Evolutionary conservation across 495 filamentous ascomycete genomes (phyloP), one percentile per base, ranked within the genome.

Genomic region (Aspergillus indologenus): DNA sequence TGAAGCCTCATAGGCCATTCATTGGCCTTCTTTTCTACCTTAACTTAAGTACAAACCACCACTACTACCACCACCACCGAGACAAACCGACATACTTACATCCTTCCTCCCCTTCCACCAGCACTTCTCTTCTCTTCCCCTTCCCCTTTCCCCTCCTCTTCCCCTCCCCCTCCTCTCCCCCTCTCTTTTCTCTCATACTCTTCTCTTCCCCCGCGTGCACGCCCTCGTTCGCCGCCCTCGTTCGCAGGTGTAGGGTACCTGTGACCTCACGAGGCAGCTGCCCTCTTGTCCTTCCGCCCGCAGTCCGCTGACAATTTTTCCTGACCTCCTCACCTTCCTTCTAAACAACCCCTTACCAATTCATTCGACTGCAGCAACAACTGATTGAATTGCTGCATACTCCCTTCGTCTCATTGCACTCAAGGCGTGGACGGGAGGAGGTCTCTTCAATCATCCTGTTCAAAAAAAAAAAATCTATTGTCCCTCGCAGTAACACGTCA

Each of bases 231-330:
- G n/a, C n/a, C n/a, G n/a, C n/a, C n/a, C 55, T 62, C 55, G 50
- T 52, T 59, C 60, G 65, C 63, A 64, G 65, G 67, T 66, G 63
- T 64, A 69, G 70, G 70, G 66, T 68, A 67, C 68, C 68, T 70
- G 73, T 70, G 70, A 69, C 63, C 58, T 67, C 58, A 60, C 68
- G 64, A 72, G 73, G 70, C 73, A 73, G 70, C 68, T 74, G 70
- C 69, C 69, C 67, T 68, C 66, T 67, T 47, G 46, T 55, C 54
- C 56, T 54, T 56, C 60, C 55, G 49, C 52, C 53, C 52, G 48
- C 47, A 31, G 43, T 51, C 64, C 61, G 61, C 64, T 66, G 64
- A 66, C 64, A 46, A 24, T 55, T 48, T 53, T 53, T 62, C 17
- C 18, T 43, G 12, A 11, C 34, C 7, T 11, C 34, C 6, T 40